These are phyloP conservation scores for Moniliophthora roreri DNA, from an alignment of 1,284 basidiomycete genomes.

Conservation along the genomic window DNA sequence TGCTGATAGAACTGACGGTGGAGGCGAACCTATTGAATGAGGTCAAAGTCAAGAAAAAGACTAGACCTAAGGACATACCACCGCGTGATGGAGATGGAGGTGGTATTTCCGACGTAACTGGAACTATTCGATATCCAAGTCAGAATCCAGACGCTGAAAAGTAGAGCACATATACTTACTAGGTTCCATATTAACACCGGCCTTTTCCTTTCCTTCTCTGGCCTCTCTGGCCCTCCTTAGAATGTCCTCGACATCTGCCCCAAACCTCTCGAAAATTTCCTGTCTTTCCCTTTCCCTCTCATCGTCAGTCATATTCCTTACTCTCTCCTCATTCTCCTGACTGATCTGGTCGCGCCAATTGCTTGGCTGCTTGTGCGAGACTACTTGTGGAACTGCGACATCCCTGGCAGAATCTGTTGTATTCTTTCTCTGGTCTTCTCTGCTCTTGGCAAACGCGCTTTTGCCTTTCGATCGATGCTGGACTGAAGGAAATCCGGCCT, in stretches of 20 bases:
- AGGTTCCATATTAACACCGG: constrained; percentile 4
- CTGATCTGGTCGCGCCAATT: constrained; percentile 48
- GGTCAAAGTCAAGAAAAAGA: not conserved
- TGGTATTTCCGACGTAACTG: constrained; percentile 9
- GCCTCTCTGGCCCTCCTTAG: constrained; percentile 53
- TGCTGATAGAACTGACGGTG: constrained; percentile 21
- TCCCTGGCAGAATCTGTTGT: not conserved
- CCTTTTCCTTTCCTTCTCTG: constrained; percentile 32
- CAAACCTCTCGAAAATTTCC: constrained; percentile 70
- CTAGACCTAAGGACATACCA: not conserved
- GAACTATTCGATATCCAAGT: not conserved
- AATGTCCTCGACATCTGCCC: constrained; percentile 57
- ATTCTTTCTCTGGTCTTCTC: constrained; percentile 28
- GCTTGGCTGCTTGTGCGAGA: constrained; percentile 1
- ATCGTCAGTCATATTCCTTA: constrained; percentile 57
- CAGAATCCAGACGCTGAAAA: not conserved
- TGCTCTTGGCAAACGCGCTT: constrained; percentile 58
- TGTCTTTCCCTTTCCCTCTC: constrained; percentile 57
- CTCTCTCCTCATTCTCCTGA: constrained; percentile 52
- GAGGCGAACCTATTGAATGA: not conserved
- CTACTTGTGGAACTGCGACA: constrained; percentile 4
- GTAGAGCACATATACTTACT: not conserved
- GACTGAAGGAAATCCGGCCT: constrained; percentile 56
- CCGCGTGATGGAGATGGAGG: constrained; percentile 9
- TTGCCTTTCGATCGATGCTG: constrained; percentile 54